Base-by-base conservation (phyloP, 179 eudicot species). In the Gypsophila paniculata region DNA sequence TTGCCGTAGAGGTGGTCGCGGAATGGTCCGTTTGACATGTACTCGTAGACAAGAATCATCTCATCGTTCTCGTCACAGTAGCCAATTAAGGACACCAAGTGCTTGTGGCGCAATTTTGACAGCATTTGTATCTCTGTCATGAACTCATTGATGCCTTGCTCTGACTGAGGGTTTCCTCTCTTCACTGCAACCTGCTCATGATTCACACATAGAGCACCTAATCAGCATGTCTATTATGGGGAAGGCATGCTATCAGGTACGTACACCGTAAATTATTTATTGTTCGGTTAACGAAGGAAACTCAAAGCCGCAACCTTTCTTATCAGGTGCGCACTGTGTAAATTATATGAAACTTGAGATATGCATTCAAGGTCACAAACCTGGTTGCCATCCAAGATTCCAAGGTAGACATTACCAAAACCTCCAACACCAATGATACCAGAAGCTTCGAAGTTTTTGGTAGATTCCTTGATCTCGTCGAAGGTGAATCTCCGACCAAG, bases 21-120 rank as follows among this genome's bases (percentile, higher is more conserved):
- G 1, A 92, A 38, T 4, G 96, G 96, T 3, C 98, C 96, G 51
- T 92, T 90, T 10, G 88, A 74, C 98, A 92, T 90, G 86, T 17
- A 90, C 80, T 92, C 98, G 48, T 92, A 92, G 13, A 92, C 98
- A 22, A 92, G 51, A 19, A 90, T 90, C 98, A 92, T 92, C 72
- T 91, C 97, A 0, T 77, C 55, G 69, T 82, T 82, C 68, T 91
- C 97, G n/a, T 91, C 97, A 67, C 97, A 91, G n/a, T 89, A 87
- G 3, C 97, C 95, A 3, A 89, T 87, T 13, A 91, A 68, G 13
- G 97, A 91, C 63, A 91, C 97, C 74, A 91, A 79, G 68, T 91
- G 97, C 48, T 91, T 88, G 76, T 91, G 97, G 15, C 97, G 81
- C 1, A 91, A 86, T 75, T 91, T 91, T 17, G 92, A 89, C 18